Evolutionary conservation across 768 basidiomycete species (phyloP), one percentile per base, ranked within the genome.

Genomic region (Russula earlei): DNA sequence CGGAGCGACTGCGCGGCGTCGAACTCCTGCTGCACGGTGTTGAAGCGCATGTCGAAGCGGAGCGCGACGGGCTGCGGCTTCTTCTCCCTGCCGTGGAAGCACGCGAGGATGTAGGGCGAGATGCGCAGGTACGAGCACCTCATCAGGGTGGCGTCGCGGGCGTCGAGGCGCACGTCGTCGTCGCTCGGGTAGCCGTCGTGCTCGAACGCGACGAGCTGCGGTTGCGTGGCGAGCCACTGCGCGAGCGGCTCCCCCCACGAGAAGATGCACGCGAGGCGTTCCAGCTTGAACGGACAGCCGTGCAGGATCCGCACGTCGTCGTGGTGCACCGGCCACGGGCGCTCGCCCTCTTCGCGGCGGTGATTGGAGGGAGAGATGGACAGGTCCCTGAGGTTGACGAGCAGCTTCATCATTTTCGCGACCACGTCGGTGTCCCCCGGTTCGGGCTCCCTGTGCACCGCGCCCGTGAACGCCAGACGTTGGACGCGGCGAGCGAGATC

Each of bases 401-500:
- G 33, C 0, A 49, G 27, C 15, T 19, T 33, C 59, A 60, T 59
- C 40, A 52, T 59, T 33, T 34, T 3, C 14, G 34, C 49, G 1
- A 60, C 45, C 5, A 40, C 5, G 3, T 60, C 59, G 0, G 38
- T 49, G 17, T 60, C 59, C 3, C n/a, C 59, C 0, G 27, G 22
- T 11, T 54, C 36, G 15, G 50, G 59, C 15, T 47, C 40, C 8
- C 56, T 33, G n/a, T 59, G 56, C 10, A 51, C 44, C 9, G 56
- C 50, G 12, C 50, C 56, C 0, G 56, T 59, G 14, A 58, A 60
- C 5, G 49, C 45, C 17, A 60, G n/a, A 0, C 52, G 50, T 4
- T 33, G 59, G 10, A 60, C 59, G 27, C 59, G 56, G 5, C 46
- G 56, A 2, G 59, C 59, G 19, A 60, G 47, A 37, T 60, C 59